Conservation (phyloP, 1,284 basidiomycete species). For the Psilocybe mexicana region DNA sequence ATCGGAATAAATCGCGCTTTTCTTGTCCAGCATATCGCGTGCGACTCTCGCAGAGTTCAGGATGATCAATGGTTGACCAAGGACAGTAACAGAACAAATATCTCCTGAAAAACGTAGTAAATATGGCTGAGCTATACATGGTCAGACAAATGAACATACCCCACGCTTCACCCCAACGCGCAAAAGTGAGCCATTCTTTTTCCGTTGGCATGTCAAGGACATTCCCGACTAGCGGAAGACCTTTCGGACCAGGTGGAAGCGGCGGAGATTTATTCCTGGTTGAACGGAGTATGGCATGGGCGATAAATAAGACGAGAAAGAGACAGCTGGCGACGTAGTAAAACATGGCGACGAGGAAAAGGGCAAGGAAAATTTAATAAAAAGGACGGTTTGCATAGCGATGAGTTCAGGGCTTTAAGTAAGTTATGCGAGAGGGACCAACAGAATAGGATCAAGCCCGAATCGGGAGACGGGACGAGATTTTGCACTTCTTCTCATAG, state of each 20-base stretch:
- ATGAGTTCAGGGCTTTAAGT: slow-evolving; percentile 29
- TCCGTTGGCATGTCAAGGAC: slow-evolving; percentile 53
- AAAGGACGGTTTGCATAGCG: slow-evolving; percentile 16
- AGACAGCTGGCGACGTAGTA: slow-evolving; percentile 28
- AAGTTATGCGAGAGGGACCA: slow-evolving; percentile 28
- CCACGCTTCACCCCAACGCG: slow-evolving; percentile 52
- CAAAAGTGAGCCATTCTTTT: slow-evolving; percentile 56
- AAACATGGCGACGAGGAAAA: slow-evolving; percentile 27
- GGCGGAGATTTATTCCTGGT: slow-evolving; percentile 21
- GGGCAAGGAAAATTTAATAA: slow-evolving; percentile 22
- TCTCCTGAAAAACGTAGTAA: slow-evolving; percentile 44
- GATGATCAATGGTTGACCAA: slow-evolving; percentile 63
- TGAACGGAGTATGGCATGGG: slow-evolving; percentile 30
- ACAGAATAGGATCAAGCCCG: slow-evolving; percentile 37
- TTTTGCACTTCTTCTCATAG: slow-evolving; percentile 29
- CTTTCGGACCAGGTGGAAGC: slow-evolving; percentile 53
- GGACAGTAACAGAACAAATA: slow-evolving; percentile 55
- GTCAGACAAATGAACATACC: slow-evolving; percentile 32
- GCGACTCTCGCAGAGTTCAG: slow-evolving; percentile 57
- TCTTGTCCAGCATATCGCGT: slow-evolving; percentile 64
- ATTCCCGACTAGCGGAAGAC: slow-evolving; percentile 53
- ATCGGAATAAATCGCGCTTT: slow-evolving; percentile 68
- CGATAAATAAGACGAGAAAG: slow-evolving; percentile 32
- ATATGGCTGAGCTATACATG: not conserved
- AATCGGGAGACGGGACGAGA: slow-evolving; percentile 35